Base-by-base conservation (phyloP, 306 rosid genomes). In the Quercus ilex region DNA sequence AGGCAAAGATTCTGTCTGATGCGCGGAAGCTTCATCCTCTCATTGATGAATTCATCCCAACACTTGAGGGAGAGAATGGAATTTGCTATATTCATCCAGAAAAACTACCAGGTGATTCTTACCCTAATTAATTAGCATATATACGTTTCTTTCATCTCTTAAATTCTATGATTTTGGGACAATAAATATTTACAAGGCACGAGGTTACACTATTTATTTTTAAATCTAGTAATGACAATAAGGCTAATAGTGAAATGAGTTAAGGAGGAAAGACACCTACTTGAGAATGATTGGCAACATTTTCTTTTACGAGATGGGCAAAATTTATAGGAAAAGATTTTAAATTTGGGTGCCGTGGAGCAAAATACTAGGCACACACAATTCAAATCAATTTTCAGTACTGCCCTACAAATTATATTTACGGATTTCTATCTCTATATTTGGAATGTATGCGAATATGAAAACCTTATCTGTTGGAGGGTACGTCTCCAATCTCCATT, bases 41-140 rank as follows among this genome's bases (percentile, higher is more conserved):
- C 0, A 93, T 91, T 55, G 93, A 93, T 77, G 83, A 93, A 30
- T 95, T 93, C 85, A 95, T 95, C 63, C 97, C 90, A 65, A 91
- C 99, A 0, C 91, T 95, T 79, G 88, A 91, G 63, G 97, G 92
- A 7, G 98, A 91, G 19, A 88, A 95, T 82, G 99, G 99, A 13
- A 95, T 95, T 26, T 95, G 99, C 79, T 95, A 90, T 55, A 95
- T 98, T 26, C 99, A 95, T 81, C 99, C 99, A 46, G 94, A 93
- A 83, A 90, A 88, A 68, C 77, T 95, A n/a, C 99, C 99, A 80
- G 98, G 99, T 94, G 2, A 43, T 23, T 38, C 2, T 20, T 71
- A 62, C 78, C 74, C 77, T 71, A 43, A 1, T 5, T 71, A 71
- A 57, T 68, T 76, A 72, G 23, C 76, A 76, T 76, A 62, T 64